Conservation (phyloP, 768 basidiomycete species). For the Kwoniella dejecticola region DNA sequence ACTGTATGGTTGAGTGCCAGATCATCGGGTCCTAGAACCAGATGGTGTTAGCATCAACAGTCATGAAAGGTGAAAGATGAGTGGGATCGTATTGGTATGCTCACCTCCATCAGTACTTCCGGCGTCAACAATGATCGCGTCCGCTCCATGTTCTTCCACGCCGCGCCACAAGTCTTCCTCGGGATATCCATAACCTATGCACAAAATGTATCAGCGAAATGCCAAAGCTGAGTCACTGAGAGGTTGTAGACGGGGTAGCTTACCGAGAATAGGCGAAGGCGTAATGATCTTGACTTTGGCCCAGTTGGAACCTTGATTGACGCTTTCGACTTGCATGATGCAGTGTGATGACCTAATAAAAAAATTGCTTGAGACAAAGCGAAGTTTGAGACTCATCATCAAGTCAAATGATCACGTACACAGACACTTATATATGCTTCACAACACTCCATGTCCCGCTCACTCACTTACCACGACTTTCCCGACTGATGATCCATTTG, state of each 20-base stretch:
- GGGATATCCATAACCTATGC: slow-evolving; percentile 7
- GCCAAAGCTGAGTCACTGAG: too few species aligned
- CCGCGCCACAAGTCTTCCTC: slow-evolving; percentile 11
- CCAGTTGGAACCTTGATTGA: neutral
- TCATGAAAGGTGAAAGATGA: too few species aligned
- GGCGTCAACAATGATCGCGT: slow-evolving; percentile 11
- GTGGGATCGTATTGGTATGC: too few species aligned
- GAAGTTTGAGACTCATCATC: too few species aligned
- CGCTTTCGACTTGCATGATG: neutral
- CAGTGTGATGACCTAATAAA: neutral
- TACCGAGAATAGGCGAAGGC: neutral
- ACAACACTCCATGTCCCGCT: too few species aligned
- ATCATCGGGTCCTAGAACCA: neutral
- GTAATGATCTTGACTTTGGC: neutral
- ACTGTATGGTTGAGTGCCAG: neutral
- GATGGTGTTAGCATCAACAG: too few species aligned
- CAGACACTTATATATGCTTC: too few species aligned
- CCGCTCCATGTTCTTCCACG: slow-evolving; percentile 3
- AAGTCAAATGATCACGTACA: too few species aligned
- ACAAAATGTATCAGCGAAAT: too few species aligned
- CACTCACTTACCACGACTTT: neutral
- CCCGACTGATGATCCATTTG: neutral
- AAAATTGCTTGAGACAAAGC: neutral
- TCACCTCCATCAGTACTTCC: slow-evolving; percentile 7
- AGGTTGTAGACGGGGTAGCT: neutral